Evolutionary conservation across 1,139 yeast genomes (phyloP), one percentile per base, ranked within the genome.

Genomic region (Candida tetrigidarum): DNA sequence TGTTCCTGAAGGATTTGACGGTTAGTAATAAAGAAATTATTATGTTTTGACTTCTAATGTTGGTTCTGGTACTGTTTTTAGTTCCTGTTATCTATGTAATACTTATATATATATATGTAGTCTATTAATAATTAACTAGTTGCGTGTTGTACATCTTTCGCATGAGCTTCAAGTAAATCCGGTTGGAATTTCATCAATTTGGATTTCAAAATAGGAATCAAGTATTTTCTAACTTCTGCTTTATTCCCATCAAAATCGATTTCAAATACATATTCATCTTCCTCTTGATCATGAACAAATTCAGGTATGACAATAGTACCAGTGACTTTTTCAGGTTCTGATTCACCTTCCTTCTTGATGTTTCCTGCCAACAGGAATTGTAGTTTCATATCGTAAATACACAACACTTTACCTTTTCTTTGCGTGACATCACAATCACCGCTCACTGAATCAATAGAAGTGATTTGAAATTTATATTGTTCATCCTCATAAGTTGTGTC

Each of bases 341-440:
- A 56, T 16, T 44, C 40, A 12, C 60, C 65, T 5, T 58, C 64
- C 29, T 58, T 64, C 29, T 60, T 56, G 14, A 42, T 37, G 11
- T 54, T 54, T 11, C 75, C 76, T 16, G 62, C 58, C 14, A 83
- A 67, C 14, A 68, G 55, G 49, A 86, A 74, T 50, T 69, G 73
- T 40, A 86, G 63, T 42, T 67, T 70, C 76, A 86, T 62, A 60
- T 86, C 95, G 56, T 78, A 86, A 45, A 86, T 83, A 57, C 93
- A 86, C 57, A 82, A 78, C 12, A 84, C 89, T 63, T 83, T 84
- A 9, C 92, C 93, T 66, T 86, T 86, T 68, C 93, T 78, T 63
- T 86, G 93, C 22, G 89, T 83, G 11, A 86, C 92, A 54, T 85
- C 88, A 57, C 93, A 85, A 62, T 86, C 93, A 16, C 95, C 95